These are phyloP conservation scores for Chenopodium album DNA, from an alignment of 148 eudicot species.

Conservation along the genomic window DNA sequence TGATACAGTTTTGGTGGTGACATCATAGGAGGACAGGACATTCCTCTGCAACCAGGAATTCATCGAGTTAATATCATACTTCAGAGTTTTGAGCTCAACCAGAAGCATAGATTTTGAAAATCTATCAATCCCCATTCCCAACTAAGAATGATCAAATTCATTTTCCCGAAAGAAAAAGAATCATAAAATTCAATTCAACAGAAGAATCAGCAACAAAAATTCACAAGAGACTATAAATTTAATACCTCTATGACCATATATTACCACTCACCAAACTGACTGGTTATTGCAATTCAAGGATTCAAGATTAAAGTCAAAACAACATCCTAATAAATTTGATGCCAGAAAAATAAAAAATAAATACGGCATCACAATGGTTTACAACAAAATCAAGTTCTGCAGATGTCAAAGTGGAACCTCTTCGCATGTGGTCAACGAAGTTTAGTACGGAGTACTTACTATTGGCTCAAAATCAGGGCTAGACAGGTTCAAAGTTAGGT, in stretches of 20 bases:
- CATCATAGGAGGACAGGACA: slow-evolving; percentile 32
- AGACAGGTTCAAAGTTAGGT: slow-evolving; percentile 89
- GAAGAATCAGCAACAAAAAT: not conserved
- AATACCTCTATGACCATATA: too few species aligned
- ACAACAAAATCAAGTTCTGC: slow-evolving; percentile 12
- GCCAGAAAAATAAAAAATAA: too few species aligned
- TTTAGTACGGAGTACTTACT: slow-evolving; percentile 43
- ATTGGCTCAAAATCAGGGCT: slow-evolving; percentile 83
- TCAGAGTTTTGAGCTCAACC: not conserved
- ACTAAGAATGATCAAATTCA: not conserved
- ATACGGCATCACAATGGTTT: not conserved
- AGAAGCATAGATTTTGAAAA: slow-evolving; percentile 6
- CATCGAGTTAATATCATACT: slow-evolving; percentile 4
- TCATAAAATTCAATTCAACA: not conserved
- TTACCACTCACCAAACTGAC: not conserved
- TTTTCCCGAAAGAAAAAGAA: not conserved
- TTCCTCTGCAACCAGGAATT: slow-evolving; percentile 32
- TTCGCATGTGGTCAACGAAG: not conserved
- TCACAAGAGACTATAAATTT: not conserved
- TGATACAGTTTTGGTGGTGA: slow-evolving; percentile 22
- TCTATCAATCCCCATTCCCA: not conserved
- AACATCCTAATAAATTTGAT: not conserved
- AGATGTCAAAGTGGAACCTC: not conserved
- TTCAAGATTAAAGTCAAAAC: slow-evolving; percentile 12
- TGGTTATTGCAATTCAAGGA: not conserved